Base-by-base conservation (phyloP, 2,329 filamentous ascomycete genomes). In the Rutstroemia sp. region DNA sequence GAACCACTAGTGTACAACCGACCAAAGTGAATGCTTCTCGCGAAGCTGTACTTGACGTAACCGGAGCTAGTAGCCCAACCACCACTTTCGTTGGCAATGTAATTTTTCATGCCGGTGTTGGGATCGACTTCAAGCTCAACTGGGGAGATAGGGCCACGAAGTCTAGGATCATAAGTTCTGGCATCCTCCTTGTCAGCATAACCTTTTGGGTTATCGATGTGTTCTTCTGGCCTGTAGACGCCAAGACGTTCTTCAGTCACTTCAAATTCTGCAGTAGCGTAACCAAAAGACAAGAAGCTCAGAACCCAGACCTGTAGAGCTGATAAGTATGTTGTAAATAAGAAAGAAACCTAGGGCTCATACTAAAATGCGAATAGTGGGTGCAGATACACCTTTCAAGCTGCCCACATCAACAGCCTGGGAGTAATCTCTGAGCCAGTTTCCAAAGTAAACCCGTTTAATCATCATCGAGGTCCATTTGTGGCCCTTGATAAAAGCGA, bases 81-180 rank as follows among this genome's bases (percentile, higher is more conserved):
- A 4, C 91, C 89, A 14, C 74, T 76, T 70, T 97, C 92, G 67
- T 96, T 97, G 58, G 92, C 85, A 63, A 99, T 97, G 71, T 99
- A 99, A 70, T 97, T 97, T 73, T 97, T 99, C 92, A 99, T 96
- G n/a, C 92, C 92, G 1, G 89, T 94, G 5, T 80, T 75, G 37
- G 75, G 74, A 66, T 94, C 89, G 56, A 94, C 81, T 58, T 88
- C 83, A 19, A 88, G 81, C 67, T 94, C 89, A 42, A 81, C 72
- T 4, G 80, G 79, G 58, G 82, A 75, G 8, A 97, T 84, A 0
- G 92, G 92, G 1, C 85, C 88, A 51, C 94, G 86, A 7, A 97
- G 82, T 25, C 94, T 86, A 39, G 79, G 74, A 69, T 97, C 94
- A 67, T 83, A 91, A 65, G 87, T 82, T 59, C 89, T 82, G 5